A percentile compares a stretch with the other conserved stretches of the same genome.
Conservation (phyloP, 139 green algal species). For the Chlamydomonas incerta region DNA sequence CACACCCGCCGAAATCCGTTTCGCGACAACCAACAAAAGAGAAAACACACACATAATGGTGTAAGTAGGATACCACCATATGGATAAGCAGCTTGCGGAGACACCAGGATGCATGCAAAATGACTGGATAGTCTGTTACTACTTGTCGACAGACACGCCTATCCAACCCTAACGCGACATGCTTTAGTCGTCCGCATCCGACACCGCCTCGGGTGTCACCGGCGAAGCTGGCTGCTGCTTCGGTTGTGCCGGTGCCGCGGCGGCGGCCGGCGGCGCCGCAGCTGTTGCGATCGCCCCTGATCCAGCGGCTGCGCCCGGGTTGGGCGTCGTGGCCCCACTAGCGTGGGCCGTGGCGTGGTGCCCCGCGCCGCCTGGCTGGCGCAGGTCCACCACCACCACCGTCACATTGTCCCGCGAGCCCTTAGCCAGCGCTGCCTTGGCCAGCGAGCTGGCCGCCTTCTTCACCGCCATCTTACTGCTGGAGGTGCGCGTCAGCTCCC, state of each 20-base stretch:
- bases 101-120: no score
- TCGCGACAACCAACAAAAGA: no score
- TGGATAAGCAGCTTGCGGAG: no score
- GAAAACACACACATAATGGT: no score
- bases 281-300: neutral
- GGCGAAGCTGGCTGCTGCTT: neutral
- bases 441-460: slow-evolving; percentile 74
- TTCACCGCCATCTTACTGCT: slow-evolving; percentile 44
- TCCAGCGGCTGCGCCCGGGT: neutral
- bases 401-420: slow-evolving; percentile 76
- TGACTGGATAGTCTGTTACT: no score
- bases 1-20: no score
- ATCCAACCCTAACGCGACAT: neutral
- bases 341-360: neutral
- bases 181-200: slow-evolving; percentile 1
- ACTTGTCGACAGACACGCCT: no score
- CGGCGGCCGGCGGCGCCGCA: neutral
- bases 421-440: slow-evolving; percentile 66
- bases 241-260: neutral
- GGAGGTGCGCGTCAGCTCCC: slow-evolving; percentile 23
- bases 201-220: neutral
- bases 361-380: neutral
- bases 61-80: no score
- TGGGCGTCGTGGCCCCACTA: neutral
- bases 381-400: slow-evolving; percentile 67